Evolutionary conservation across 306 rosid species (phyloP), one percentile per base, ranked within the genome.

Genomic region (Gleditsia sinensis): DNA sequence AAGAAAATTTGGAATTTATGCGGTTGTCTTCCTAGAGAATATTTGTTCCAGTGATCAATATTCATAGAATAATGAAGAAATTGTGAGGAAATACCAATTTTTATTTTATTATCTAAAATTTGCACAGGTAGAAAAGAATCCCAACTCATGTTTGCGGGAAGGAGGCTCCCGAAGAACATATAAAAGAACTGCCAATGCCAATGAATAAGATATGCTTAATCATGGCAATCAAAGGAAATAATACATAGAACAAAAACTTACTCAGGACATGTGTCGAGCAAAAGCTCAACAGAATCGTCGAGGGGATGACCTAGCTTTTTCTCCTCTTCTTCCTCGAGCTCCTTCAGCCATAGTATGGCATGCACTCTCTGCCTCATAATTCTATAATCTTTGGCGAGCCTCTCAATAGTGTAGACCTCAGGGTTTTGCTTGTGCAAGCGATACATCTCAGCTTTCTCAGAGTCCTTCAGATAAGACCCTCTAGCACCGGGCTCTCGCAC

Each of bases 291-390:
- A 20, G 97, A 91, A 80, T 94, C 96, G 71, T 94, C 97, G 59
- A 91, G 89, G 1, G 92, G 94, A 45, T 50, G 90, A 36, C 97
- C 96, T 16, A 89, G 90, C 55, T 84, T 94, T 83, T 89, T 89
- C 89, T 87, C 96, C 77, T 85, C 92, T 75, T 87, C 91, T 69
- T 88, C 98, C 72, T 94, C 95, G 21, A 84, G 84, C 78, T 94
- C 92, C 83, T 94, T 94, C 43, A 94, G 86, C 95, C 96, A 94
- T 7, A 94, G 92, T 82, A 94, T 94, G 39, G 98, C 97, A 55
- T 89, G 98, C 62, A 94, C 98, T 46, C 98, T 91, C 82, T 94
- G 97, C 84, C 98, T 92, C 97, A 94, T 89, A 36, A 94, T 78
- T 72, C 97, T 86, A 21, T 85, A 94, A 88, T 94, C 98, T 79